A percentile compares a stretch with the other conserved stretches of the same genome.
phyloP scores from a whole-genome alignment of 148 eudicot species.

The Cornus controversa region DNA sequence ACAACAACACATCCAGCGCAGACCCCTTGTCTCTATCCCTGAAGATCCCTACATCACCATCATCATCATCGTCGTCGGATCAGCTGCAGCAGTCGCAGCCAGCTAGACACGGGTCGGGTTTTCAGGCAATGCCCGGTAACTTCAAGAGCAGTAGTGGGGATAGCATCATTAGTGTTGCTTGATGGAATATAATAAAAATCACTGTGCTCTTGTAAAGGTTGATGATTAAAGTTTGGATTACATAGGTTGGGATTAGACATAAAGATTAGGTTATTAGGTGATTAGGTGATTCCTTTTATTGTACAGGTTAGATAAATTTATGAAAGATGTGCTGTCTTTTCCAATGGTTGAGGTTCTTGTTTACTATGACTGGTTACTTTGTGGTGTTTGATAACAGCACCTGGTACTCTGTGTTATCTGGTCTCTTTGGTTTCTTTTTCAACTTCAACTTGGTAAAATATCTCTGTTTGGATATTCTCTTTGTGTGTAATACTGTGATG shows the following conservation, averaged over 20 bases:
- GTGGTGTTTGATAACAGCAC: neutral
- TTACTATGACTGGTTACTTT: neutral
- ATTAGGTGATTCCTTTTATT: slow-evolving; percentile 10
- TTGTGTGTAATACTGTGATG: neutral
- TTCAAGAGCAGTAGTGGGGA: slow-evolving; percentile 62
- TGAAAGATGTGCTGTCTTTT: slow-evolving; percentile 5
- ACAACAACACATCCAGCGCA: slow-evolving; percentile 24
- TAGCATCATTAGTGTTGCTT: slow-evolving; percentile 80
- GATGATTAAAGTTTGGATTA: neutral
- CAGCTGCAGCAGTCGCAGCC: too few species aligned
- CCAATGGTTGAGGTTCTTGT: neutral
- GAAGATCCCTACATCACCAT: slow-evolving; percentile 32
- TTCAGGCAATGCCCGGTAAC: slow-evolving; percentile 39
- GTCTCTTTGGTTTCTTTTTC: neutral
- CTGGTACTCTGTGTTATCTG: neutral
- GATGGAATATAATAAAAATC: slow-evolving; percentile 16
- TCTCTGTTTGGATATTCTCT: neutral
- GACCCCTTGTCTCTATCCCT: slow-evolving; percentile 46
- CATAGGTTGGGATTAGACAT: slow-evolving; percentile 18
- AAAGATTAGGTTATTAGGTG: slow-evolving; percentile 4
- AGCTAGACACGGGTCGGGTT: slow-evolving; percentile 27
- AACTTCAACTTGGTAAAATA: neutral
- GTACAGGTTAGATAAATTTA: neutral
- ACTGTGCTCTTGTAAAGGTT: neutral
- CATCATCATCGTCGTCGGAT: slow-evolving; percentile 20